Conservation (phyloP, 768 basidiomycete species). For the Boletus insuetus region DNA sequence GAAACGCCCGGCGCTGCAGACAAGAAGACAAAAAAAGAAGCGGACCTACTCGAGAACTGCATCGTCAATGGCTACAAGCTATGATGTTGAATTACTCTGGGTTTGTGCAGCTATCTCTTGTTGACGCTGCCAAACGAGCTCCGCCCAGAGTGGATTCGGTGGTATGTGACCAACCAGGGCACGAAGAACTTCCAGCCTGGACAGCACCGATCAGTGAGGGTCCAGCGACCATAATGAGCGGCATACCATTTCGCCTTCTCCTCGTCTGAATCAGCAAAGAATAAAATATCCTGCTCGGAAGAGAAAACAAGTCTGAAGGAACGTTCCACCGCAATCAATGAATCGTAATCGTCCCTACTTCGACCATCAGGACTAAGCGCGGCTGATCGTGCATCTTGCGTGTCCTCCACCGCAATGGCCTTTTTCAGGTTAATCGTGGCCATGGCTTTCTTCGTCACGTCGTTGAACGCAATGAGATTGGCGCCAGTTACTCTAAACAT, state of each 20-base stretch:
- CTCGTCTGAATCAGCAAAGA: constrained; percentile 88
- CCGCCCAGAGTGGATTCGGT: constrained; percentile 91
- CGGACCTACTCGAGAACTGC: background rate
- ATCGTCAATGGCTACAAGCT: background rate
- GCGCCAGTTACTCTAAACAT: constrained; percentile 83
- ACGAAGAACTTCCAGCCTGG: constrained; percentile 81
- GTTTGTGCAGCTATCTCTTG: constrained; percentile 37
- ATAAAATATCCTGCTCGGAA: constrained; percentile 73
- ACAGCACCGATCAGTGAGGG: constrained; percentile 1
- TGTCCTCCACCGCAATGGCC: constrained; percentile 73
- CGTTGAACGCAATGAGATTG: constrained; percentile 86
- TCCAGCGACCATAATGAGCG: background rate
- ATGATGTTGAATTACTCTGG: background rate
- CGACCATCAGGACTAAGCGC: constrained; percentile 45
- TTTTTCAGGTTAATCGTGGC: constrained; percentile 90
- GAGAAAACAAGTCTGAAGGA: constrained; percentile 85
- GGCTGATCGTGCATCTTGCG: constrained; percentile 54
- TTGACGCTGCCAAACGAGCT: constrained; percentile 84
- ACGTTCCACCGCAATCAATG: constrained; percentile 67
- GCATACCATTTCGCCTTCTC: constrained; percentile 85
- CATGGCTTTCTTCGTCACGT: constrained; percentile 87
- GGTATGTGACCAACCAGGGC: constrained; percentile 88
- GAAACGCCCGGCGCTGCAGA: background rate
- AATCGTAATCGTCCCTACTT: constrained; percentile 57
- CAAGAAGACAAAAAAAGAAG: constrained; percentile 9